phyloP scores from a whole-genome alignment of 352 stramenopile genomes.

The Globisporangium nagaii region DNA sequence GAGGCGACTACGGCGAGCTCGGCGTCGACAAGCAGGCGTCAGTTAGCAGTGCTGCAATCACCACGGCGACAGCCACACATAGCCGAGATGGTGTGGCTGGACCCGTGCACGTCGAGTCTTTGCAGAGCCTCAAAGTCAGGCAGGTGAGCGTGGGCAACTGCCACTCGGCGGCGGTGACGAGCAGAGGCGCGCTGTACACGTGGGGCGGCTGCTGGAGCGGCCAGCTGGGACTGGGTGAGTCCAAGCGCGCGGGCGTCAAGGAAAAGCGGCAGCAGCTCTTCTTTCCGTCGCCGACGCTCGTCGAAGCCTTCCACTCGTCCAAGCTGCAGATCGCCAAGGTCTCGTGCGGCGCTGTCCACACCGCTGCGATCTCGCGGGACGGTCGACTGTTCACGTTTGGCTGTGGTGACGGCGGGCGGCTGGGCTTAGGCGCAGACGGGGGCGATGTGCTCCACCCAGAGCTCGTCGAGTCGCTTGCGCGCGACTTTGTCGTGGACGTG shows the following conservation, averaged over 20 bases:
- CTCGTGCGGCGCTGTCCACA: constrained; percentile 88
- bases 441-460: constrained; percentile 39
- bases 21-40: constrained; percentile 18
- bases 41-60: background rate
- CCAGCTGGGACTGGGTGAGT: constrained; percentile 56
- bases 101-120: background rate
- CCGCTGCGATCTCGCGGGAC: constrained; percentile 42
- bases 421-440: constrained; percentile 68
- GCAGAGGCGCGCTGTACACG: constrained; percentile 42
- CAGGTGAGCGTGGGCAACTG: constrained; percentile 57
- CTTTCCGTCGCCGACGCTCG: constrained; percentile 60
- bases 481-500: constrained; percentile 51
- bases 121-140: constrained; percentile 12
- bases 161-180: constrained; percentile 47
- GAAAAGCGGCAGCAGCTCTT: constrained; percentile 42
- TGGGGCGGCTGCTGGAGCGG: constrained; percentile 72
- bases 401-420: constrained; percentile 85
- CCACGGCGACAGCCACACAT: background rate
- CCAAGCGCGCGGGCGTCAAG: constrained; percentile 46
- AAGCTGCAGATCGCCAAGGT: constrained; percentile 52
- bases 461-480: constrained; percentile 36
- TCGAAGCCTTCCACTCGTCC: constrained; percentile 36
- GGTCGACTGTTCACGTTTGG: constrained; percentile 82
- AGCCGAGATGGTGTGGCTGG: background rate
- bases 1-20: constrained; percentile 53